A percentile compares a stretch with the other conserved stretches of the same genome.
Conservation (phyloP, 2,329 filamentous ascomycete genomes). For the Allantophomopsis cytisporea region DNA sequence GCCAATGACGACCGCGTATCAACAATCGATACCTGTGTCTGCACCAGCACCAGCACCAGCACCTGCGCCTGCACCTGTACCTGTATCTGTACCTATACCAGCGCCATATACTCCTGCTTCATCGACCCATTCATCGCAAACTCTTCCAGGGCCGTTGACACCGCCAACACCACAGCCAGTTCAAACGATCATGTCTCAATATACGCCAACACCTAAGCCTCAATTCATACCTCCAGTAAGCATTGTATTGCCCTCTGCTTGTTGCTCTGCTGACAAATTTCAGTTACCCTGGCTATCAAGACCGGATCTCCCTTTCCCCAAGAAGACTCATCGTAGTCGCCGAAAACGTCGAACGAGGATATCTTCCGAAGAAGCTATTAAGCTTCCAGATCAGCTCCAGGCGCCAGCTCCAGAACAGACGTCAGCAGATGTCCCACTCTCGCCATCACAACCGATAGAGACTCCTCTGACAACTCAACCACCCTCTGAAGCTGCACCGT, state of each 20-base stretch:
- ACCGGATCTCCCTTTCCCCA: conserved; percentile 36
- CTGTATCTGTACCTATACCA: too few species aligned
- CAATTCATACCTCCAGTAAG: conserved; percentile 38
- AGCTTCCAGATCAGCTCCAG: conserved; percentile 9
- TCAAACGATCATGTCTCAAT: conserved; percentile 10
- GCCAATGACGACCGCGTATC: conserved; percentile 41
- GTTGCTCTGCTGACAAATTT: conserved; percentile 12
- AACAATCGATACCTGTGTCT: conserved; percentile 15
- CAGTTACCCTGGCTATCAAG: conserved; percentile 45
- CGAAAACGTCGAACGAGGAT: conserved; percentile 21
- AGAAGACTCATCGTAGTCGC: conserved; percentile 23
- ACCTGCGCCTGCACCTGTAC: too few species aligned
- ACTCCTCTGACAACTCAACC: conserved; percentile 27
- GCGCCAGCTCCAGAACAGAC: conserved; percentile 2
- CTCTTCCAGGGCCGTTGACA: conserved; percentile 24
- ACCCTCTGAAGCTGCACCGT: conserved; percentile 20
- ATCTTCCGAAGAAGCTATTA: conserved; percentile 9
- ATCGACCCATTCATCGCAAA: conserved; percentile 18
- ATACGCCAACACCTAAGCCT: conserved; percentile 6
- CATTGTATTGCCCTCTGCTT: conserved; percentile 7
- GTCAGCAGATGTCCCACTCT: conserved; percentile 15
- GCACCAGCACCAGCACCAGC: too few species aligned
- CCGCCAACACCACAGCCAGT: conserved; percentile 29
- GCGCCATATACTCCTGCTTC: conserved; percentile 3
- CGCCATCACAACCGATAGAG: conserved; percentile 26